Base-by-base conservation (phyloP, 805 yeast genomes). In the Starmerella floricola region DNA sequence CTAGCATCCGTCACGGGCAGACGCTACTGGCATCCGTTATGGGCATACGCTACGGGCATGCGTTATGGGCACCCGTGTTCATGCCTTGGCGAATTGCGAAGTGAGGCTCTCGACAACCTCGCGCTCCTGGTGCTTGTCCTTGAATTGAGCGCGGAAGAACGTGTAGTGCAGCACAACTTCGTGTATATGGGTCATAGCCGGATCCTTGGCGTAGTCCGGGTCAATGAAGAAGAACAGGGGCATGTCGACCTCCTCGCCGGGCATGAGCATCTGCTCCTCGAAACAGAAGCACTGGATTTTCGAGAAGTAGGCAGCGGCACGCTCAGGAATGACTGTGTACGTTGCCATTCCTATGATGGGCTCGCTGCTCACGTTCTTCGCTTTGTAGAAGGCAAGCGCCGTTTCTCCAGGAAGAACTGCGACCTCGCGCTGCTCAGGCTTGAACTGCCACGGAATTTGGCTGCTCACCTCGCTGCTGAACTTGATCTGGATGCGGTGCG, bases 271-370 rank as follows among this genome's bases (percentile, higher is more conserved):
- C 62, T 91, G 98, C 60, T 91, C 98, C 65, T 91, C 98, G 57
- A 91, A 91, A 59, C 98, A 91, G 65, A 91, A 91, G 62, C 98
- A 91, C 62, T 91, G 98, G 56, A 91, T 91, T 63, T 91, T 91
- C 66, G 85, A 85, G 67, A 91, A 91, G 62, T 88, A 91, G 4
- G 85, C 95, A 0, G 97, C 94, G 6, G 91, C 94, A 54, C 84
- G 88, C 52, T 91, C 96, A 0, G 98, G 98, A 0, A 94, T 76
- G 37, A 91, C 95, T 4, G 94, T 80, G 61, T 91, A 91, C 0
- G 98, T 91, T 2, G 98, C 98, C 94, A 91, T 91, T 6, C 98
- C 98, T 40, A 91, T 84, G 34, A 91, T 83, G 59, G 91, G 97
- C 54, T 82, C 82, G 46, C 79, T 78, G 34, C 94, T 75, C 46